Base-by-base conservation (phyloP, 2,329 filamentous ascomycete genomes). In the Xylaria multiplex region DNA sequence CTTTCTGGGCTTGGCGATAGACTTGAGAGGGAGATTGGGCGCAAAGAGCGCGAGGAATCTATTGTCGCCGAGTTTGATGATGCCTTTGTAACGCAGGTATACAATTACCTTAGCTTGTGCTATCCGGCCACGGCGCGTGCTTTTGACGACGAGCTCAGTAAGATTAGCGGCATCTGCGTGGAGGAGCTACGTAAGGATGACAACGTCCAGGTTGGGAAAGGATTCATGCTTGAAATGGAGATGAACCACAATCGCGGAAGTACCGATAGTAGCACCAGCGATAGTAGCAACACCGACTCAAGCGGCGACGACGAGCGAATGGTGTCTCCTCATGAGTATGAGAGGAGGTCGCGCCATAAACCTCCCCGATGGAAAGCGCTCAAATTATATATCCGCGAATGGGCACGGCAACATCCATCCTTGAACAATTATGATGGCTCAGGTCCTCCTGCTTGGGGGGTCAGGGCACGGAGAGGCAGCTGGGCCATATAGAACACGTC, bases 31-130 rank as follows among this genome's bases (percentile, higher is more conserved):
- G 84, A 86, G 70, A 85, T 85, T 74, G 81, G 78, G 6, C 79
- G 79, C 13, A 82, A 80, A 16, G 84, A 87, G 71, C 78, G 79
- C 1, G 81, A 86, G 69, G 84, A 85, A 58, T 83, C 84, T 72
- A 86, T 89, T 66, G 76, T 80, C 3, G 78, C 79, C 59, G 93
- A 97, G 78, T 97, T 96, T 74, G 84, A 90, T 67, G 93, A 97
- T 76, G 84, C 84, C 3, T 97, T 97, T 77, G 88, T 97, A 62
- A 97, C 94, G 0, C 95, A 98, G 79, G 94, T 98, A 7, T 98
- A 96, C 84, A 97, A 98, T 78, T 98, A 98, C 78, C 85, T 98
- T 16, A 97, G 93, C 0, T 85, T 98, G 5, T 95, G 95, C 5
- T 97, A 97, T 77, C 94, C 95, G 2, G 90, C 92, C 40, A 88